Evolutionary conservation across 441 rosid species (phyloP).

Genomic region (Capsella rubella): DNA sequence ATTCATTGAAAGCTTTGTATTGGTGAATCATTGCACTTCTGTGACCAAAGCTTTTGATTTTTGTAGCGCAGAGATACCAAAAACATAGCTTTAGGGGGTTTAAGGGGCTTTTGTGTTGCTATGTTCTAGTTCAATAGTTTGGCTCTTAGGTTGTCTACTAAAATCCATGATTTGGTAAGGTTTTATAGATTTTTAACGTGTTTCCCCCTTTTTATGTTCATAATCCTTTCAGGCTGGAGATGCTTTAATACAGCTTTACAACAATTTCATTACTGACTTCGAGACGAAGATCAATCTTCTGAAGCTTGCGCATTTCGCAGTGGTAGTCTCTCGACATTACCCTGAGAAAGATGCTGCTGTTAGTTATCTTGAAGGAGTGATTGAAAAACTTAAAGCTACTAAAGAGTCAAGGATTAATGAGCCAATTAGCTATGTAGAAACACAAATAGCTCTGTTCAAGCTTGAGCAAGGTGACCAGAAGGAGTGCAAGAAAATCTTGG

Average conservation of each 20-base stretch:
- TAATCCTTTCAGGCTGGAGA: slow-evolving; percentile 76
- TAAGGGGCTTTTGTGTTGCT: slow-evolving; percentile 10
- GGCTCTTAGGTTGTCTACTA: slow-evolving; percentile 21
- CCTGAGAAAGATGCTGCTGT: slow-evolving; percentile 89
- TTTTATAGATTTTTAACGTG: slow-evolving; percentile 7
- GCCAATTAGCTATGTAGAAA: slow-evolving; percentile 84
- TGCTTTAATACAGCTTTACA: slow-evolving; percentile 85
- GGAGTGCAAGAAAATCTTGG: slow-evolving; percentile 88
- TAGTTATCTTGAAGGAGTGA: slow-evolving; percentile 77
- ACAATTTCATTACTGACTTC: slow-evolving; percentile 88
- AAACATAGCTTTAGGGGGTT: not conserved
- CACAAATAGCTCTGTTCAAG: slow-evolving; percentile 86
- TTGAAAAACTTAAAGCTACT: slow-evolving; percentile 81
- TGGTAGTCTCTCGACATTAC: slow-evolving; percentile 85
- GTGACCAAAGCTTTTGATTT: slow-evolving; percentile 19
- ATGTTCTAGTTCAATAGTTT: slow-evolving; percentile 17
- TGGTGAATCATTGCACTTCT: slow-evolving; percentile 3
- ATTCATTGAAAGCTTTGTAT: slow-evolving; percentile 21
- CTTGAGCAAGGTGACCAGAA: slow-evolving; percentile 88
- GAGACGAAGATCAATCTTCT: slow-evolving; percentile 96
- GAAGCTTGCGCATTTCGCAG: slow-evolving; percentile 95
- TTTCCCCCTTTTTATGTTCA: not conserved
- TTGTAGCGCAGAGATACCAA: slow-evolving; percentile 14
- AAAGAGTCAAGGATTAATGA: slow-evolving; percentile 82
- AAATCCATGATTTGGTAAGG: not conserved